phyloP scores from a whole-genome alignment of 306 rosid genomes.

The Inga laurina region DNA sequence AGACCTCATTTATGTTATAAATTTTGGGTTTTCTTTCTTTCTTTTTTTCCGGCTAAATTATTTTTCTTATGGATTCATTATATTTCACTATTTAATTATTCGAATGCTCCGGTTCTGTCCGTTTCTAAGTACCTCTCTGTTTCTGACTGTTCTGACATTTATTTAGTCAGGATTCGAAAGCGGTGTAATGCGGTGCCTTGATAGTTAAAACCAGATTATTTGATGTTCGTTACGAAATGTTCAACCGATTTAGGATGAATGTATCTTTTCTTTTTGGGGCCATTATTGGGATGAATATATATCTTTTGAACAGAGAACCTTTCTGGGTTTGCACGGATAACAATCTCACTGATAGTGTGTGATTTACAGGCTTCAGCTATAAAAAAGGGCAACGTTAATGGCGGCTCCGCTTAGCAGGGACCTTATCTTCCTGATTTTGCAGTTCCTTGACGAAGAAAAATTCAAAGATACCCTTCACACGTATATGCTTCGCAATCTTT shows the following conservation, averaged over 20 bases:
- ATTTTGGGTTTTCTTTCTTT: background rate
- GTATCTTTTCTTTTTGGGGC: background rate
- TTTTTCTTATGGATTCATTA: background rate
- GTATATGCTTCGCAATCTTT: constrained; percentile 12
- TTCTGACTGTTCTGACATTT: background rate
- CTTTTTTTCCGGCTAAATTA: background rate
- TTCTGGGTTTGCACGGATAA: background rate
- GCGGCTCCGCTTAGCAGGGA: background rate
- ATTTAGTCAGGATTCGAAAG: background rate
- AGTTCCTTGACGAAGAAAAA: constrained; percentile 33
- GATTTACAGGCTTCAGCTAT: constrained; percentile 25
- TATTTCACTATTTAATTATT: background rate
- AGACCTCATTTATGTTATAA: background rate
- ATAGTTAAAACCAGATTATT: background rate
- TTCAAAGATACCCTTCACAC: constrained; percentile 24
- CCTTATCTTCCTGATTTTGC: constrained; percentile 30
- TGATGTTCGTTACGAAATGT: background rate
- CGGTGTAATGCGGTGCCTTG: background rate
- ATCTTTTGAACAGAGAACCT: background rate
- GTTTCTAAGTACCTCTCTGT: background rate
- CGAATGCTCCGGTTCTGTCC: background rate
- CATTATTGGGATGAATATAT: background rate
- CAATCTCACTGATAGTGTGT: background rate
- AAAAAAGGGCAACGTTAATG: constrained; percentile 12
- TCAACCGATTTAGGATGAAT: background rate